Base-by-base conservation (phyloP, 1,139 yeast genomes). In the Hyphopichia wangnamkhiaoensis region DNA sequence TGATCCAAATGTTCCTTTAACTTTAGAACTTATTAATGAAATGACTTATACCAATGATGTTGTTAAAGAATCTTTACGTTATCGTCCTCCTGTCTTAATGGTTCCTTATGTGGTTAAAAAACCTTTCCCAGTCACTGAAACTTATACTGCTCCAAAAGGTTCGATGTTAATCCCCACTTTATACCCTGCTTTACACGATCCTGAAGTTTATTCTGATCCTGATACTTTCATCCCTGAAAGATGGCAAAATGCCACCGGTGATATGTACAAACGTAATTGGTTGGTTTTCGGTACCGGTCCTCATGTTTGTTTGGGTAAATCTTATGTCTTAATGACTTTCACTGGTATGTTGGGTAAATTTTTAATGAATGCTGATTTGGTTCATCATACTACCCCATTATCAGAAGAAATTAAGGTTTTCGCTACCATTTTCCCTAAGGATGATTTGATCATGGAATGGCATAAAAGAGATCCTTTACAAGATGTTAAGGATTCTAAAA, bases 351-450 rank as follows among this genome's bases (percentile, higher is more conserved):
- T 93, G 59, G 98, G 98, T 58, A 91, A 91, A 63, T 90, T 87
- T 41, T 76, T 86, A 31, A 65, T 93, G 79, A 70, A 78, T 52
- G 76, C 91, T 40, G 93, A 93, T 61, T 79, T 93, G 68, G 66
- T 77, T 45, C 98, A 93, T 62, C 79, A 82, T 53, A 80, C 83
- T 40, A 93, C 98, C 19, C 84, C 82, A 33, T 70, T 82, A 54
- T 83, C 94, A 48, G 98, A 93, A 68, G 83, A 89, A 58, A 89
- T 93, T 56, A 88, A 90, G 59, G 98, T 93, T 30, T 93, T 93
- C 63, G 98, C 98, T 27, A 93, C 98, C 21, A 90, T 93, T 59
- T 93, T 93, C 86, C 98, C 98, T 26, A 82, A 88, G 63, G 98
- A 93, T 66, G 96, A 91, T 61, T 81, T 95, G 60, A 79, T 88